Conservation (phyloP, 768 basidiomycete species). For the Mrakia gelida region DNA sequence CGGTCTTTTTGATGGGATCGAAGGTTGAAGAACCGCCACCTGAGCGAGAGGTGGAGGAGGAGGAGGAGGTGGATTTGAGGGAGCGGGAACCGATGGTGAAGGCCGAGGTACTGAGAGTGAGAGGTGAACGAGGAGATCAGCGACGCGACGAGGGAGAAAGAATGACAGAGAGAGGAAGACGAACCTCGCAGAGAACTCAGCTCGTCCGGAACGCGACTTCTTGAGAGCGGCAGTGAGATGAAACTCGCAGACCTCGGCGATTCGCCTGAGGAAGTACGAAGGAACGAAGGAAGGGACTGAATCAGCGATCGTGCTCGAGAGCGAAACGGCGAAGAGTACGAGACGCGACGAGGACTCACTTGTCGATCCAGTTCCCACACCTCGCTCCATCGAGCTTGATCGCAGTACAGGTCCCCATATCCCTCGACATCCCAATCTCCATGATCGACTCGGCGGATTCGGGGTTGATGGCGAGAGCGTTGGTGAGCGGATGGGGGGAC, state of each 20-base stretch:
- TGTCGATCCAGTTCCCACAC: slow-evolving; percentile 84
- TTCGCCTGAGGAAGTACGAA: slow-evolving; percentile 56
- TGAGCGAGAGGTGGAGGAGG: background rate
- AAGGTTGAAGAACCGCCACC: slow-evolving; percentile 21
- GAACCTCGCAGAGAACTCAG: slow-evolving; percentile 82
- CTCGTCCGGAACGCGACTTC: slow-evolving; percentile 63
- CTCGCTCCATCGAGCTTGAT: slow-evolving; percentile 69
- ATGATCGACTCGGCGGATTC: slow-evolving; percentile 71
- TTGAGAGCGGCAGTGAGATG: slow-evolving; percentile 80
- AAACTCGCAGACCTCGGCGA: slow-evolving; percentile 80
- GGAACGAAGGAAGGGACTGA: background rate
- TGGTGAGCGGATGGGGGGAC: slow-evolving; percentile 68
- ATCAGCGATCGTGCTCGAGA: background rate
- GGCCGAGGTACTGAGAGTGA: slow-evolving; percentile 36
- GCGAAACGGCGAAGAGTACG: background rate
- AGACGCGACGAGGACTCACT: slow-evolving; percentile 39
- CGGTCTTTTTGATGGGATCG: slow-evolving; percentile 38
- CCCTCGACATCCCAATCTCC: slow-evolving; percentile 77
- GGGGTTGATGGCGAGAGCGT: slow-evolving; percentile 83
- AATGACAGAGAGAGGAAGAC: slow-evolving; percentile 36
- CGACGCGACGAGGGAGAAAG: background rate
- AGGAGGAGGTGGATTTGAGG: background rate
- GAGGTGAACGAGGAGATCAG: background rate
- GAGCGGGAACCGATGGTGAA: slow-evolving; percentile 35
- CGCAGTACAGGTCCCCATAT: slow-evolving; percentile 80